Base-by-base conservation (phyloP, 495 filamentous ascomycete species). In the Xylaria intraflava region DNA sequence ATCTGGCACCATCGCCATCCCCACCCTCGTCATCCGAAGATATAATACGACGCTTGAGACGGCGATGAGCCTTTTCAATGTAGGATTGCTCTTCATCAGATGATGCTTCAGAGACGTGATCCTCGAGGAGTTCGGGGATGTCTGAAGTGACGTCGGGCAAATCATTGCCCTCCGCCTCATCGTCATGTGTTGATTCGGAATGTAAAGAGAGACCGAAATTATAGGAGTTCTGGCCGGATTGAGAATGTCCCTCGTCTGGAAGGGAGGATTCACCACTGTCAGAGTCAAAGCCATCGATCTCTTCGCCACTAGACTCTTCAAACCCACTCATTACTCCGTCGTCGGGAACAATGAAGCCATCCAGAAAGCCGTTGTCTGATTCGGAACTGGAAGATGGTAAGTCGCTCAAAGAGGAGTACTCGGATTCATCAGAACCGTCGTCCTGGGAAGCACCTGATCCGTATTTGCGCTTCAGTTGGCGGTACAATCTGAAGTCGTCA, bases 271-370 rank as follows among this genome's bases (percentile, higher is more conserved):
- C 46, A 6, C 49, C 57, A 31, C n/a, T n/a, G n/a, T n/a, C 31
- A 16, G 17, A 14, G 9, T 46, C 17, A 10, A 60, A 50, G 42
- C 60, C 60, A 33, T 60, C 63, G 36, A 62, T 57, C 29, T 52
- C 60, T 46, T 59, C 56, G 27, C 57, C 49, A 39, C 49, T 49
- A 11, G 33, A 10, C 12, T 41, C 52, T 12, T 53, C 55, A 9
- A n/a, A n/a, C n/a, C 54, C 38, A 12, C 29, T 49, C 10, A 53
- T 55, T 16, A 59, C 53, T 9, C 57, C 57, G 16, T 46, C 52
- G 49, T 66, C 58, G n/a, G n/a, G n/a, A 17, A 63, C 63, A 47
- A 66, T 54, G 27, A 56, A 56, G 9, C 61, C 60, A 7, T 59
- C 60, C 24, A 57, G 49, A 20, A 54, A 61, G 12, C 64, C 61